These are phyloP conservation scores for Alternaria panax DNA, from an alignment of 2,329 filamentous ascomycete genomes.

Conservation along the genomic window DNA sequence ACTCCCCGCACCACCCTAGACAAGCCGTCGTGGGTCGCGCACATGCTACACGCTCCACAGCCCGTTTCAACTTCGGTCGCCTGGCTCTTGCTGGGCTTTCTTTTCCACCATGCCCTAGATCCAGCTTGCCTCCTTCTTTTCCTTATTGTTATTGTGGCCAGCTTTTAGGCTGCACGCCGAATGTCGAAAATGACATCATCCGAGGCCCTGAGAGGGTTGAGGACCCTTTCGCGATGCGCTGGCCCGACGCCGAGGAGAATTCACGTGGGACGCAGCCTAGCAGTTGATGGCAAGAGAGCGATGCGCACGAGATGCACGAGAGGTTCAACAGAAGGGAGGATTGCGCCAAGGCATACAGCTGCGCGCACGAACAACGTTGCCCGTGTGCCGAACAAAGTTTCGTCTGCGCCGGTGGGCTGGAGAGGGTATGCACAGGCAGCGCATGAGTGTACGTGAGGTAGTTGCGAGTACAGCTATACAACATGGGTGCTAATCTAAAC, in stretches of 20 bases:
- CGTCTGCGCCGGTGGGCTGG: slow-evolving; percentile 16
- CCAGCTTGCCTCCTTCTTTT: not conserved
- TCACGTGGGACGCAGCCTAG: slow-evolving; percentile 4
- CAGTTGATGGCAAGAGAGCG: slow-evolving; percentile 18
- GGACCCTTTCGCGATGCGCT: slow-evolving; percentile 37
- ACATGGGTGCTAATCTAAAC: slow-evolving; percentile 13
- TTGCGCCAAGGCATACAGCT: slow-evolving; percentile 9
- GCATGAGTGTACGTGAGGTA: slow-evolving; percentile 29
- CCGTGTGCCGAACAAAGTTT: slow-evolving; percentile 8
- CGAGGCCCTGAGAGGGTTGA: slow-evolving; percentile 39
- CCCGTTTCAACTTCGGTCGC: slow-evolving; percentile 3
- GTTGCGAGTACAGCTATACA: not conserved
- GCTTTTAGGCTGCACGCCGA: slow-evolving; percentile 7
- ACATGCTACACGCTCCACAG: slow-evolving; percentile 20
- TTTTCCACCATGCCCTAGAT: slow-evolving; percentile 21
- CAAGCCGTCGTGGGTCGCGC: slow-evolving; percentile 18
- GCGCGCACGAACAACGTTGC: slow-evolving; percentile 9
- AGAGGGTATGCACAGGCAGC: slow-evolving; percentile 42
- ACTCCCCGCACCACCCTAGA: slow-evolving; percentile 29
- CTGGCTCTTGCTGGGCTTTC: slow-evolving; percentile 4
- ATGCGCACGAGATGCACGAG: slow-evolving; percentile 41
- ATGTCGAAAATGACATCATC: slow-evolving; percentile 45
- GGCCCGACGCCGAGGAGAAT: slow-evolving; percentile 24
- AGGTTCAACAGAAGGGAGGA: slow-evolving; percentile 17
- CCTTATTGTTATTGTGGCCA: not conserved